Conservation (phyloP, 805 yeast species). For the Lipomyces starkeyi region DNA sequence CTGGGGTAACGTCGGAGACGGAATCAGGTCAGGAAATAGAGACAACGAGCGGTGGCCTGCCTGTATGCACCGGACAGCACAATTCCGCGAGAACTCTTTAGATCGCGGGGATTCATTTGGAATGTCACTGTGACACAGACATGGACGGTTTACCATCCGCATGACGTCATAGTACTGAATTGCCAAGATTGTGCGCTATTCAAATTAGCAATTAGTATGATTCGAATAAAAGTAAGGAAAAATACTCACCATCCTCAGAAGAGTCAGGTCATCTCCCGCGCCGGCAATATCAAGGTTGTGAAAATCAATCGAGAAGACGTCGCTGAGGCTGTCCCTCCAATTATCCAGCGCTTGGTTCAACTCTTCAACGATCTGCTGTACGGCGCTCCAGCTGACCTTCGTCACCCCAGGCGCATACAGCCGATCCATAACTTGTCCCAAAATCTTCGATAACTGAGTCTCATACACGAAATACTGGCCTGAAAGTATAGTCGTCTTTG, state of each 20-base stretch:
- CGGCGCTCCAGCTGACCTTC: slow-evolving; percentile 17
- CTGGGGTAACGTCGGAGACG: neutral
- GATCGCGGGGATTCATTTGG: slow-evolving; percentile 29
- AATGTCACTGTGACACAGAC: slow-evolving; percentile 23
- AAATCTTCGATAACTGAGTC: slow-evolving; percentile 16
- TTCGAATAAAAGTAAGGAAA: neutral
- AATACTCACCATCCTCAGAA: slow-evolving; percentile 21
- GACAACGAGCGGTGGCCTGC: slow-evolving; percentile 26
- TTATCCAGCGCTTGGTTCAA: slow-evolving; percentile 14
- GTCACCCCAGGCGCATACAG: slow-evolving; percentile 25
- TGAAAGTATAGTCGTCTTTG: slow-evolving; percentile 10
- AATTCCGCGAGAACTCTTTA: slow-evolving; percentile 9
- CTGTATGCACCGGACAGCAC: slow-evolving; percentile 23
- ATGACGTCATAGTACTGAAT: slow-evolving; percentile 18
- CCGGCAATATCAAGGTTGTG: neutral
- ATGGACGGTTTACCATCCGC: slow-evolving; percentile 30
- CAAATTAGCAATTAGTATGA: neutral
- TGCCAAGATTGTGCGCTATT: slow-evolving; percentile 19
- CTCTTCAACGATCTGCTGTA: slow-evolving; percentile 19
- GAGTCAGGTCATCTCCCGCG: slow-evolving; percentile 13
- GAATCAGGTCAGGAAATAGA: slow-evolving; percentile 14
- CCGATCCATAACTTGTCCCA: slow-evolving; percentile 28
- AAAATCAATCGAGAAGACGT: slow-evolving; percentile 10
- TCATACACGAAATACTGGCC: slow-evolving; percentile 21
- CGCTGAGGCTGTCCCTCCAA: slow-evolving; percentile 24